phyloP scores from a whole-genome alignment of 2,329 filamentous ascomycete genomes.

The Aspergillus amoenus region DNA sequence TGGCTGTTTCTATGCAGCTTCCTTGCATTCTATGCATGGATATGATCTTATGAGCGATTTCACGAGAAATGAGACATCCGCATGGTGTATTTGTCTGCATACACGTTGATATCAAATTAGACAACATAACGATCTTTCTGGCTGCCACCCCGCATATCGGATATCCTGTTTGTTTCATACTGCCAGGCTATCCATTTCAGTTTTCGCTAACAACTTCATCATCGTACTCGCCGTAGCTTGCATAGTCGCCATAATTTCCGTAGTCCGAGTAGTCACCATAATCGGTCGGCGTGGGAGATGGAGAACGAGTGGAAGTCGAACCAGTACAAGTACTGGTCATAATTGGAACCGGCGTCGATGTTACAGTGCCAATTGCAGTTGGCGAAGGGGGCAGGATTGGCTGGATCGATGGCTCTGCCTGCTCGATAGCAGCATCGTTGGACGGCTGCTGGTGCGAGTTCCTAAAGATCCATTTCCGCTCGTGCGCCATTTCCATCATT shows the following conservation, averaged over 20 bases:
- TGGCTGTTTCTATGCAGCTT: neutral
- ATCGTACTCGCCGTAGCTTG: conserved; percentile 20
- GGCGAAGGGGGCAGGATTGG: too few relatives aligned
- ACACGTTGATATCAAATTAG: neutral
- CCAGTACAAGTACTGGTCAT: conserved; percentile 3
- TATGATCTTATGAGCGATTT: neutral
- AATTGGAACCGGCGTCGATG: neutral
- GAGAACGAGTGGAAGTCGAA: neutral
- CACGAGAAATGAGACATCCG: neutral
- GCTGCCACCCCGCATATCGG: neutral
- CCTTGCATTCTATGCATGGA: neutral
- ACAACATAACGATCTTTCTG: neutral
- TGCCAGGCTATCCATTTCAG: too few relatives aligned
- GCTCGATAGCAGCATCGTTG: too few relatives aligned
- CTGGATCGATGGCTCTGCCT: too few relatives aligned
- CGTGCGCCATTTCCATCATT: too few relatives aligned
- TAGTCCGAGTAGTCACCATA: conserved; percentile 19
- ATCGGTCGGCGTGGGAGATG: conserved; percentile 9
- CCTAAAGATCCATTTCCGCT: too few relatives aligned
- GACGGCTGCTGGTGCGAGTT: too few relatives aligned
- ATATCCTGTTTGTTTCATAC: too few relatives aligned
- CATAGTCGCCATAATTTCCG: conserved; percentile 16
- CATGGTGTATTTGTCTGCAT: neutral
- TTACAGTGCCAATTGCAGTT: neutral
- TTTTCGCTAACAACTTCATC: neutral